phyloP scores from a whole-genome alignment of 805 yeast species.

The Hanseniaspora meyeri region DNA sequence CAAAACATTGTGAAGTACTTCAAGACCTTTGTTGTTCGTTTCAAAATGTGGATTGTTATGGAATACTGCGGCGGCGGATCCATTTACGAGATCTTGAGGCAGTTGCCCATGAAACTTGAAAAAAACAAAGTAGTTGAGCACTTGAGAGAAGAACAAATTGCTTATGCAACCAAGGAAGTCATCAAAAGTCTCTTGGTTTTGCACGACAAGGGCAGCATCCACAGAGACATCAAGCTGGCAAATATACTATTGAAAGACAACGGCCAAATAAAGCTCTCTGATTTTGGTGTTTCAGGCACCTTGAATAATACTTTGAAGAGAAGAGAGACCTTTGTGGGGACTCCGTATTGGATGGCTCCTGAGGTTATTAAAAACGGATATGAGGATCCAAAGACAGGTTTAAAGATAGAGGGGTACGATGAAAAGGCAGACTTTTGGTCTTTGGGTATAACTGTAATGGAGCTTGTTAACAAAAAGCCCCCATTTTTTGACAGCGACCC shows the following conservation, averaged over 20 bases:
- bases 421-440: constrained; percentile 94
- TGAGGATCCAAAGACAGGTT: constrained; percentile 22
- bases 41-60: constrained; percentile 79
- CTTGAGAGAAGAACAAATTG: constrained; percentile 47
- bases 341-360: constrained; percentile 99
- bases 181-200: constrained; percentile 63
- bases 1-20: constrained; percentile 54
- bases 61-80: constrained; percentile 95
- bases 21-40: constrained; percentile 47
- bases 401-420: constrained; percentile 43
- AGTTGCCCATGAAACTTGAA: constrained; percentile 29
- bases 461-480: constrained; percentile 68
- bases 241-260: constrained; percentile 60
- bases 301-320: constrained; percentile 51
- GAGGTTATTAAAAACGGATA: constrained; percentile 53
- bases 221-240: constrained; percentile 84
- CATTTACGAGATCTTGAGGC: constrained; percentile 59
- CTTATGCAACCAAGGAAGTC: constrained; percentile 51
- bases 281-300: constrained; percentile 88
- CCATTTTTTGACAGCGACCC: constrained; percentile 68
- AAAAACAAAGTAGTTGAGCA: constrained; percentile 13
- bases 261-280: constrained; percentile 73
- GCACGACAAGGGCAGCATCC: constrained; percentile 65
- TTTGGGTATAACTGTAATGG: constrained; percentile 82
- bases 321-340: constrained; percentile 76